Evolutionary conservation across 495 filamentous ascomycete species (phyloP), one percentile per base, ranked within the genome.

Genomic region (Aspergillus incahuasiensis): DNA sequence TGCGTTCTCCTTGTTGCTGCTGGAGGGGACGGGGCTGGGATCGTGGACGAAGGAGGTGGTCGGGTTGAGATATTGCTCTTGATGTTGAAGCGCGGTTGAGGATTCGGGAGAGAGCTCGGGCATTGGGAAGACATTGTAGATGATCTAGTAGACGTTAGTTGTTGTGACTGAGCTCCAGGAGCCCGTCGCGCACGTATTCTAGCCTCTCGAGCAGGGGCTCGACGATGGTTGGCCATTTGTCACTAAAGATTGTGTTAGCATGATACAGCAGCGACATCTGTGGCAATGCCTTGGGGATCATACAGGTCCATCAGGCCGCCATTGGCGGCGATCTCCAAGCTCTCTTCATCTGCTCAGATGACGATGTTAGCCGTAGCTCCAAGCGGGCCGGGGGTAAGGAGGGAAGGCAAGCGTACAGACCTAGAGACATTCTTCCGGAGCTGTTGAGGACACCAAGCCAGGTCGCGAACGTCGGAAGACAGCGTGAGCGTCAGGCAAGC

Each of bases 291-390:
- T 11, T 52, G 3, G 44, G 52, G 44, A 59, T 66, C 76, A 69
- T 80, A 91, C 89, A 81, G 77, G 58, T 89, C 83, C 69, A 92
- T 83, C 21, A 76, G 70, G 40, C 84, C 84, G 68, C 87, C 86
- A 59, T 79, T 74, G 59, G 87, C 85, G 69, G 82, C 78, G 58
- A 65, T 70, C 60, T 77, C 74, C 43, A 94, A 74, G 59, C 87
- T 71, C 65, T 81, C 81, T 63, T 90, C 85, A 59, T 84, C 82
- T 72, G 55, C 64, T 25, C 38, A 8, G 22, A 41, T 11, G 19
- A 22, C 12, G 20, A 45, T 20, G 51, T 57, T 34, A 54, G 59
- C 32, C n/a, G 32, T 13, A 40, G 19, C 34, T 49, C 22, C 48
- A 40, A 50, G 6, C 19, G 34, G 11, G 12, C 4, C 6, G 38